phyloP scores from a whole-genome alignment of 306 rosid species.

The Inga leiocalycina region DNA sequence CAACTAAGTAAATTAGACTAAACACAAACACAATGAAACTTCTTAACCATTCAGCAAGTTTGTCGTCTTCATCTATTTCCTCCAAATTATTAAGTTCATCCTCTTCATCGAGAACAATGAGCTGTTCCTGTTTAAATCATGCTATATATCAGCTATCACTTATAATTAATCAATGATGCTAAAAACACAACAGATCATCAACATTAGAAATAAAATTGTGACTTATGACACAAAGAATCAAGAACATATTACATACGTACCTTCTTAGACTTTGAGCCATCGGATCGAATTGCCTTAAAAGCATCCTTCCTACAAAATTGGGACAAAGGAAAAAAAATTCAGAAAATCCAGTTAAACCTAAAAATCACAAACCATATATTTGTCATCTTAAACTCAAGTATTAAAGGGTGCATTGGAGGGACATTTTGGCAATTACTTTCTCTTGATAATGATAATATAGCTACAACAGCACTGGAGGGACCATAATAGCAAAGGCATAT shows the following conservation, averaged over 20 bases:
- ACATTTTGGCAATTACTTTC: neutral
- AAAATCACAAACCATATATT: conserved; percentile 26
- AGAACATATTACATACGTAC: conserved; percentile 41
- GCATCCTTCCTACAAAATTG: conserved; percentile 51
- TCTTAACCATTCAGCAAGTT: conserved; percentile 59
- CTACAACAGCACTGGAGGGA: too few relatives aligned
- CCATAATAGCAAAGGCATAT: too few relatives aligned
- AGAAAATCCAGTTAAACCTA: conserved; percentile 29
- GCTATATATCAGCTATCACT: conserved; percentile 23
- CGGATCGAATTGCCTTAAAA: conserved; percentile 39
- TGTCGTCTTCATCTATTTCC: conserved; percentile 48
- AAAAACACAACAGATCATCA: conserved; percentile 21
- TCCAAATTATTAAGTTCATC: conserved; percentile 53
- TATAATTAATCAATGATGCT: conserved; percentile 10
- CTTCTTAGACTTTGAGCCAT: conserved; percentile 54
- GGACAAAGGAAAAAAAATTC: conserved; percentile 21
- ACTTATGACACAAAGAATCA: conserved; percentile 12
- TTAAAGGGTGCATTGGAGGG: conserved; percentile 12
- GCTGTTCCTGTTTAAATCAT: conserved; percentile 52
- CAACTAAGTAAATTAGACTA: conserved; percentile 24
- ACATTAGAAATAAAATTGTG: conserved; percentile 27
- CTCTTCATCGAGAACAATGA: conserved; percentile 79
- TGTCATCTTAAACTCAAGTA: conserved; percentile 13
- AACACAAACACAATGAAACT: conserved; percentile 21
- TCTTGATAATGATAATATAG: too few relatives aligned